phyloP scores from a whole-genome alignment of 306 rosid species.

The Medicago ruthenica region DNA sequence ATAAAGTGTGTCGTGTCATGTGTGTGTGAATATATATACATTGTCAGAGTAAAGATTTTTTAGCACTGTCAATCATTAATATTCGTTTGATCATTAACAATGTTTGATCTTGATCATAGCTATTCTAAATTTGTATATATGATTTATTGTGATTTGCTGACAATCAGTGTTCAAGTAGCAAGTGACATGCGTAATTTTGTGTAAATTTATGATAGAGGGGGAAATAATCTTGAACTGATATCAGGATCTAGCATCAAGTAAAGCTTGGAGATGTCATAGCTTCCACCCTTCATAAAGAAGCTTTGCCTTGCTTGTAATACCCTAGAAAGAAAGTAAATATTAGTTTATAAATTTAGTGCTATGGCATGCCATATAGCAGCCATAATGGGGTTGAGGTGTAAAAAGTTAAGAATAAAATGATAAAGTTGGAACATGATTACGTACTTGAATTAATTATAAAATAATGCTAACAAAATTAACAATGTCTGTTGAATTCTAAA shows the following conservation, averaged over 20 bases:
- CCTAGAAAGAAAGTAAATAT: not conserved
- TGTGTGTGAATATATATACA: too few relatives aligned
- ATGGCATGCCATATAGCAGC: constrained; percentile 19
- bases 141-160: too few relatives aligned
- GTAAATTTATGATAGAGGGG: too few relatives aligned
- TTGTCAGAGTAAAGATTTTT: not conserved
- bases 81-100: not conserved
- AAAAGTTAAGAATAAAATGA: not conserved
- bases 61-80: not conserved
- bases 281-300: not conserved
- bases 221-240: too few relatives aligned
- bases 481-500: constrained; percentile 32
- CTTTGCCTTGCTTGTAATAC: not conserved
- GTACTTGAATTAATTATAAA: constrained; percentile 17
- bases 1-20: too few relatives aligned
- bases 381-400: constrained; percentile 17
- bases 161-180: too few relatives aligned
- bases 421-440: constrained; percentile 30
- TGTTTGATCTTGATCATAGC: not conserved
- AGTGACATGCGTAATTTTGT: too few relatives aligned
- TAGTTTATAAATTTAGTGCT: not conserved
- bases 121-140: too few relatives aligned
- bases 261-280: not conserved
- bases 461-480: constrained; percentile 26
- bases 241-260: not conserved